Evolutionary conservation across 129 eudicot genomes (phyloP).

Genomic region (Logfia minima): DNA sequence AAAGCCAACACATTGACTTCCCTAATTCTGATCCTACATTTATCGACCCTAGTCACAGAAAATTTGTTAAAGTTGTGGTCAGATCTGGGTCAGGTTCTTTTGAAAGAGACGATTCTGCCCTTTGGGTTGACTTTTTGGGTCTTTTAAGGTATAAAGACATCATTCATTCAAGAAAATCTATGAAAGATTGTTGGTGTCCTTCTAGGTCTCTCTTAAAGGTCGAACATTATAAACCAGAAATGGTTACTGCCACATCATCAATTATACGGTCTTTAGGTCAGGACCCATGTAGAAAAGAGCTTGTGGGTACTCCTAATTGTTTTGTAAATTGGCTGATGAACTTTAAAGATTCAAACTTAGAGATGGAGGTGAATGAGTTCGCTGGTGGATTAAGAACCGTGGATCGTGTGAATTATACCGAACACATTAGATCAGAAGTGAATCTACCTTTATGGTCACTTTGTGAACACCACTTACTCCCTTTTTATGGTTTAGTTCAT

Average conservation of each 20-base stretch:
- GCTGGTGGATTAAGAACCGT: constrained; percentile 1
- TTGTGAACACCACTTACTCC: constrained; percentile 93
- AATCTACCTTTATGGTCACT: constrained; percentile 77
- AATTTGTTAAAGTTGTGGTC: constrained; percentile 43
- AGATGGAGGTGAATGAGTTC: constrained; percentile 57
- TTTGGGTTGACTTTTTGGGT: constrained; percentile 70
- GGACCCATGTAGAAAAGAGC: constrained; percentile 72
- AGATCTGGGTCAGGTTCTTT: constrained; percentile 73
- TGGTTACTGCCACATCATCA: constrained; percentile 52
- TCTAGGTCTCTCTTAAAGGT: constrained; percentile 35
- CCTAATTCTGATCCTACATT: constrained; percentile 48
- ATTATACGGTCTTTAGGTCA: constrained; percentile 69
- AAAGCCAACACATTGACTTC: constrained; percentile 68
- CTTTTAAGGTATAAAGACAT: constrained; percentile 58
- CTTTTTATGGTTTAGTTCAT: constrained; percentile 88
- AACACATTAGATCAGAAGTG: constrained; percentile 45
- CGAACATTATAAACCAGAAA: constrained; percentile 23
- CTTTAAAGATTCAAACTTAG: constrained; percentile 51
- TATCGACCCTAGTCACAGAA: constrained; percentile 46
- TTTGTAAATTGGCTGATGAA: constrained; percentile 77
- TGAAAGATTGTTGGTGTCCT: constrained; percentile 67
- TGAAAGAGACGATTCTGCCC: constrained; percentile 39
- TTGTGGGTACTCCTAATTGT: constrained; percentile 61
- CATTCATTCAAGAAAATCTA: constrained; percentile 20
- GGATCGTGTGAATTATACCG: constrained; percentile 25